Base-by-base conservation (phyloP, 345 rosid genomes). In the Salix dunnii region DNA sequence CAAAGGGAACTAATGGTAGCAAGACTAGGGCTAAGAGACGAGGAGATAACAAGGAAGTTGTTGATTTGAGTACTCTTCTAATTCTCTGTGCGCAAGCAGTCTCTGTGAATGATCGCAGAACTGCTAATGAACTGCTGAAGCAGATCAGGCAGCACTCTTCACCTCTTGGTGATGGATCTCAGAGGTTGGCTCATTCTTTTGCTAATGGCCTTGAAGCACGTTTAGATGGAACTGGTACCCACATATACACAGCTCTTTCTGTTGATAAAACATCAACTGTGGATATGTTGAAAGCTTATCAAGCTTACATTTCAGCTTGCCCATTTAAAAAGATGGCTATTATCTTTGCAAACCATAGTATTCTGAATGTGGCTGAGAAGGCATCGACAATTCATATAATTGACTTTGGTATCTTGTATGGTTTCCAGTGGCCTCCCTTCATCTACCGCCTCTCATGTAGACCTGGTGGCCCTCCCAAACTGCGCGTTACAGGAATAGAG, bases 121-220 rank as follows among this genome's bases (percentile, higher is more conserved):
- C 84, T 79, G 89, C 97, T 20, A 84, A 78, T 76, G 91, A 92
- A 81, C 76, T 93, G 55, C 72, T 96, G 75, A 90, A 87, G 85
- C 93, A 91, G 89, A 92, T 96, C 48, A 85, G 92, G 77, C 90
- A 83, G 77, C 91, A 96, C 76, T 89, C 99, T n/a, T 91, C 97
- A 35, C 94, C 94, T 14, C 91, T 85, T 23, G 98, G 99, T 74
- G 98, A 92, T 70, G 99, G 92, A n/a, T 89, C 86, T 72, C 98
- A 93, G 81, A 94, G 99, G 58, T 62, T 96, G 75, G 94, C 98
- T 79, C 89, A 90, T 78, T 91, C 89, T 86, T 90, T 96, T 21
- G 98, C 96, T 11, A 83, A 86, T 81, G 92, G 87, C 48, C 95
- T 96, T 0, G 97, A 96, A 82, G 97, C 97, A 5, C 86, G 99